Evolutionary conservation across 148 eudicot genomes (phyloP).

Genomic region (Agrostemma githago): DNA sequence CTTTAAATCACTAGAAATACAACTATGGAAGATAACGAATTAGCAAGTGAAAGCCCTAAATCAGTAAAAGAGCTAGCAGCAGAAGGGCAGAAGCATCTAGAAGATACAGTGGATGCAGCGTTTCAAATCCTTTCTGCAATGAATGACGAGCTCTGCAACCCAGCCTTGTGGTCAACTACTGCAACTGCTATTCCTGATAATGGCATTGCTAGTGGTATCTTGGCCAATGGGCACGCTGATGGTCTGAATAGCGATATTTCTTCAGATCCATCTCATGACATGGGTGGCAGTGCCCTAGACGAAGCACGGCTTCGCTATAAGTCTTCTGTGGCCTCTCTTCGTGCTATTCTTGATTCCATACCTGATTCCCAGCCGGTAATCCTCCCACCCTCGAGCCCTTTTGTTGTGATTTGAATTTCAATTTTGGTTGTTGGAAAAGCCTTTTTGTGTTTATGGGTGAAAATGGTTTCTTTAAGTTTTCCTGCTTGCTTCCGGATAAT

Average conservation of each 20-base stretch:
- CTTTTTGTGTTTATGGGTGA: neutral
- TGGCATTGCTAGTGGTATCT: constrained; percentile 3
- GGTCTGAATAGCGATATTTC: constrained; percentile 41
- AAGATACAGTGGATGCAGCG: constrained; percentile 76
- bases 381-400: neutral
- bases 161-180: constrained; percentile 62
- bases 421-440: neutral
- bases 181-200: constrained; percentile 10
- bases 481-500: neutral
- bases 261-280: constrained; percentile 51
- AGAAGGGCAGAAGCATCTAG: constrained; percentile 75
- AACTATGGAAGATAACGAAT: constrained; percentile 40
- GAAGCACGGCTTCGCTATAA: constrained; percentile 73
- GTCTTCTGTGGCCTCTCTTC: constrained; percentile 61
- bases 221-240: constrained; percentile 20
- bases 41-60: constrained; percentile 23
- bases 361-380: constrained; percentile 53
- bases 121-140: constrained; percentile 75
- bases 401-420: neutral
- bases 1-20: neutral
- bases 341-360: constrained; percentile 57
- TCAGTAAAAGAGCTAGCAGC: constrained; percentile 58
- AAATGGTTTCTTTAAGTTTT: constrained; percentile 2
- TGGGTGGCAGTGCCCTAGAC: constrained; percentile 85
- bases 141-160: constrained; percentile 94